Evolutionary conservation across 23 red algal species (phyloP).

Genomic region (Gracilaria gracilis): DNA sequence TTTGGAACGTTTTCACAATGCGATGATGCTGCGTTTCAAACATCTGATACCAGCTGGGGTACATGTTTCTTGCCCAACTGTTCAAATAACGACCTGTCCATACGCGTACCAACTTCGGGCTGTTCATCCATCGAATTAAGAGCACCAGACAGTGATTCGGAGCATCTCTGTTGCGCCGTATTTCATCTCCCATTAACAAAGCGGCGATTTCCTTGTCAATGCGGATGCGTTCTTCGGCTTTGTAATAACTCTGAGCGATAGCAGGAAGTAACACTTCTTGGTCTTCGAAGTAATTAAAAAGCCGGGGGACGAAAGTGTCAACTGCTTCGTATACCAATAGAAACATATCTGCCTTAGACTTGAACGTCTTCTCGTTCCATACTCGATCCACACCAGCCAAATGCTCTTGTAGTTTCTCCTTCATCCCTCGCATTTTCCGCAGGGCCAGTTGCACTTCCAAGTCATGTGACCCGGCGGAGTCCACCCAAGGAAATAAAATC

Average conservation of each 20-base stretch:
- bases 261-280: constrained; percentile 65
- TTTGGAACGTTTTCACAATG: constrained; percentile 32
- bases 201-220: constrained; percentile 69
- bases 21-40: constrained; percentile 40
- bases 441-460: constrained; percentile 60
- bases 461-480: constrained; percentile 27
- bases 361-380: constrained; percentile 54
- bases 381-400: constrained; percentile 31
- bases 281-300: constrained; percentile 68
- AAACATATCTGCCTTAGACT: constrained; percentile 51
- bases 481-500: constrained; percentile 75
- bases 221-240: constrained; percentile 32
- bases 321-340: constrained; percentile 49
- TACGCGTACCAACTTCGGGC: constrained; percentile 38
- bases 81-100: constrained; percentile 55
- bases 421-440: constrained; percentile 57
- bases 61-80: constrained; percentile 25
- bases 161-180: constrained; percentile 16
- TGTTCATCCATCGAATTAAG: constrained; percentile 57
- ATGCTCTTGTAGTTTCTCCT: constrained; percentile 56
- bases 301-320: constrained; percentile 52
- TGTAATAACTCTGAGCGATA: constrained; percentile 37
- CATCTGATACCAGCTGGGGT: constrained; percentile 27
- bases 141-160: constrained; percentile 18
- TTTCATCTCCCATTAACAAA: neutral